Evolutionary conservation across 345 rosid genomes (phyloP).

Genomic region (Arabis alpina): DNA sequence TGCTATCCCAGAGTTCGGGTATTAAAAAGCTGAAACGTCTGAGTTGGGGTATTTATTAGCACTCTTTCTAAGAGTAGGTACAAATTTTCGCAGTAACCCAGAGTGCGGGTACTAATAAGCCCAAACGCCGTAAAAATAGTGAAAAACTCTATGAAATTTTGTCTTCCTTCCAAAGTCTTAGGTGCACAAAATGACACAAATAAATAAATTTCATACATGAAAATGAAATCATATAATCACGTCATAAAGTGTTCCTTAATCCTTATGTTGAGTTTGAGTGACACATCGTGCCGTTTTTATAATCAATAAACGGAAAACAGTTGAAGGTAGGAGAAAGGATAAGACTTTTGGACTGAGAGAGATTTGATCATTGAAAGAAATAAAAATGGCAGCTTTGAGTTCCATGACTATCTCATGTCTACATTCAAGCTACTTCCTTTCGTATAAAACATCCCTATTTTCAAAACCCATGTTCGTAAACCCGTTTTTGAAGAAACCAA

Average conservation of each 20-base stretch:
- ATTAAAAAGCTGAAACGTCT: too few species aligned
- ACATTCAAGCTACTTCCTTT: constrained; percentile 34
- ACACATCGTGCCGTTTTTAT: constrained; percentile 21
- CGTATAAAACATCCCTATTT: constrained; percentile 17
- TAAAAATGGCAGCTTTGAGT: constrained; percentile 41
- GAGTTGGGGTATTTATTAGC: too few species aligned
- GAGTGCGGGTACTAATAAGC: too few species aligned
- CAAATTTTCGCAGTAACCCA: too few species aligned
- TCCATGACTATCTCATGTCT: constrained; percentile 28
- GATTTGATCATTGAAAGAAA: background rate
- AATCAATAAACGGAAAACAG: constrained; percentile 23
- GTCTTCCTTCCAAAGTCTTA: too few species aligned
- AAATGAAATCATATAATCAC: background rate
- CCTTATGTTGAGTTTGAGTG: background rate
- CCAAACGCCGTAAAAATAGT: too few species aligned
- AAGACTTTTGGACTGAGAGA: constrained; percentile 26
- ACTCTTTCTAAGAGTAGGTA: too few species aligned
- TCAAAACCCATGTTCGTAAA: constrained; percentile 31
- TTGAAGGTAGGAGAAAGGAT: constrained; percentile 27
- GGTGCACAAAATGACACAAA: background rate
- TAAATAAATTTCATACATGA: background rate
- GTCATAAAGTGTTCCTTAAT: background rate
- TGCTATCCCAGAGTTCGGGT: too few species aligned
- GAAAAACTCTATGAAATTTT: constrained; percentile 9
- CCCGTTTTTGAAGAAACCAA: constrained; percentile 29